Evolutionary conservation across 179 eudicot genomes (phyloP), one percentile per base, ranked within the genome.

Genomic region (Beta lomatogona): DNA sequence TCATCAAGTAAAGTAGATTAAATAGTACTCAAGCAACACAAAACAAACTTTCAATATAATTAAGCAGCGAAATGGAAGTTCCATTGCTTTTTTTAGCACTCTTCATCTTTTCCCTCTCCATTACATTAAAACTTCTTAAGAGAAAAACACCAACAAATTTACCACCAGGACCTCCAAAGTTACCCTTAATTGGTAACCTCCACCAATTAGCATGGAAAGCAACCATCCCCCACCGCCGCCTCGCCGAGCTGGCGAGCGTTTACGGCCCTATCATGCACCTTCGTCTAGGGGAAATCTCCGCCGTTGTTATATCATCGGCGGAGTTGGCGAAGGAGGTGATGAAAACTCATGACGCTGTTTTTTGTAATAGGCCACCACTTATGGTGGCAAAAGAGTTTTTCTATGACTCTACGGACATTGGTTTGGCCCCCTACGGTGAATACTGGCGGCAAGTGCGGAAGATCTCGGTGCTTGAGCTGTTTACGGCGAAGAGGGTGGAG

Each of bases 121-220:
- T 44, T 44, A 11, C 44, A 48, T 21, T 4, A 4, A 14, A 10
- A 15, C 9, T 59, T 19, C 5, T 59, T 5, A 59, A 59, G 10
- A 59, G 15, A 19, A 21, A 41, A 57, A 44, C 75, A 50, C 15
- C 50, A 2, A 16, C 61, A 28, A 78, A 76, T 12, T 76, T 83
- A 50, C 88, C 84, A 9, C 88, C 75, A 11, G 81, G 84, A 4
- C 88, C 88, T 45, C 77, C 78, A 48, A 86, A 78, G 25, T 80
- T 86, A 15, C 88, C 88, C 3, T 28, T 86, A 0, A 45, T 83
- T 10, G 88, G 85, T 28, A 77, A 86, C 88, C 64, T 86, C 18
- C 88, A 80, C 80, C 77, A 80, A 11, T 41, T 86, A 6, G 73
- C 79, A 53, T 71, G 71, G 2, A 76, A 48, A 71, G 15, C 5